These are phyloP conservation scores for Grammothele lineata DNA, from an alignment of 768 basidiomycete species.

Conservation along the genomic window DNA sequence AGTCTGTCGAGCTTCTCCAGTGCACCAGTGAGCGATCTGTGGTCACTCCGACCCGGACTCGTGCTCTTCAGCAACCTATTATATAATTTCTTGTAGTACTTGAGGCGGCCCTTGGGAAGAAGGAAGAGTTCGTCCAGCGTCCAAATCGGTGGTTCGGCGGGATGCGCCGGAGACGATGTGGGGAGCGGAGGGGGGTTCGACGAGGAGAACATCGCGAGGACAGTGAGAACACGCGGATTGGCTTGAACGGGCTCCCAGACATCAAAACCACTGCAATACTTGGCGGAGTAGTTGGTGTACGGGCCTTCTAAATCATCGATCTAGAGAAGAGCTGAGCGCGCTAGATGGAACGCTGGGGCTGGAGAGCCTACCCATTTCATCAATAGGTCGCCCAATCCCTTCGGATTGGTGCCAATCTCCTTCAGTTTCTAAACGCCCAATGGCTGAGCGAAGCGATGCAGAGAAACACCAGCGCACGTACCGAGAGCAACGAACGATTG, in stretches of 20 bases:
- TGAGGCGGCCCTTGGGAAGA: conserved; percentile 77
- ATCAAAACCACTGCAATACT: conserved; percentile 77
- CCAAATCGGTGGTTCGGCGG: conserved; percentile 50
- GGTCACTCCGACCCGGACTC: conserved; percentile 80
- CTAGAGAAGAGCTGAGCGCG: conserved; percentile 43
- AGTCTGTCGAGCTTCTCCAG: conserved; percentile 76
- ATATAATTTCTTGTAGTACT: conserved; percentile 92
- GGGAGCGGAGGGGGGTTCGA: conserved; percentile 54
- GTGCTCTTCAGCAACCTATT: conserved; percentile 81
- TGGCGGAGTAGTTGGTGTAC: conserved; percentile 76
- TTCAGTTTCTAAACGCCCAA: conserved; percentile 70
- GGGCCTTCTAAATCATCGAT: conserved; percentile 89
- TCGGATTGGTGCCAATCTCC: conserved; percentile 90
- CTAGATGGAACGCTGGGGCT: neutral
- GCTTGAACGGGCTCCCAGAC: conserved; percentile 73
- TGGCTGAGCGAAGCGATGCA: conserved; percentile 15
- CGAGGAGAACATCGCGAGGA: conserved; percentile 67
- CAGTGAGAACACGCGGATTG: conserved; percentile 65
- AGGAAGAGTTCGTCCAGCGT: conserved; percentile 86
- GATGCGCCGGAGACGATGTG: conserved; percentile 29
- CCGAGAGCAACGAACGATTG: conserved; percentile 75
- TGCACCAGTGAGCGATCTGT: conserved; percentile 74
- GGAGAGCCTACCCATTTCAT: conserved; percentile 91
- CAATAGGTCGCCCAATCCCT: conserved; percentile 89
- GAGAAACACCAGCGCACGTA: too few relatives aligned